Percentiles rank a stretch among this genome's conserved stretches.
phyloP scores from a whole-genome alignment of 345 rosid species.

The Acer negundo region DNA sequence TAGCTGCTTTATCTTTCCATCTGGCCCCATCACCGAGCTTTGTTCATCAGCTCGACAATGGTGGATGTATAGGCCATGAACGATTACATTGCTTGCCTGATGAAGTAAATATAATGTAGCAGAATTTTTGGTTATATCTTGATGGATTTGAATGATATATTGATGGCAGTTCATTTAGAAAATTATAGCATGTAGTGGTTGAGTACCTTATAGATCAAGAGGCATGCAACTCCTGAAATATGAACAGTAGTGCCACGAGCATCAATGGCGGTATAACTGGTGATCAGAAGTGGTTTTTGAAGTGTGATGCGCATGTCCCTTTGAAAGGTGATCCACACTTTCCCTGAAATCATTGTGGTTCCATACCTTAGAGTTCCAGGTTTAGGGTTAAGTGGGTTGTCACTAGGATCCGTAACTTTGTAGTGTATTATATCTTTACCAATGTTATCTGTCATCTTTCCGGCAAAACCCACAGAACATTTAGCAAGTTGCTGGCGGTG shows the following conservation, averaged over 20 bases:
- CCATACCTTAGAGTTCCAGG: slow-evolving; percentile 71
- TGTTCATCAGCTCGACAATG: slow-evolving; percentile 57
- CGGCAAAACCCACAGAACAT: slow-evolving; percentile 67
- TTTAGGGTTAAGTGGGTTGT: slow-evolving; percentile 64
- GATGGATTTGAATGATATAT: background rate
- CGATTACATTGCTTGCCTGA: slow-evolving; percentile 62
- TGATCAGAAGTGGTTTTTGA: slow-evolving; percentile 57
- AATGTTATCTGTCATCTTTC: slow-evolving; percentile 63
- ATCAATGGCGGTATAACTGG: slow-evolving; percentile 76
- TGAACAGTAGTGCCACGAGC: slow-evolving; percentile 64
- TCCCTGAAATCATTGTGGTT: slow-evolving; percentile 53
- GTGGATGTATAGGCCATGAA: slow-evolving; percentile 74
- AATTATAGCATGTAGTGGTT: background rate
- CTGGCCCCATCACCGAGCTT: slow-evolving; percentile 64
- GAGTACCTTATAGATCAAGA: slow-evolving; percentile 50
- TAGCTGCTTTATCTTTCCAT: slow-evolving; percentile 36
- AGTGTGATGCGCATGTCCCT: slow-evolving; percentile 62
- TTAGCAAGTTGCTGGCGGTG: slow-evolving; percentile 50
- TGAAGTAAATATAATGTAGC: background rate
- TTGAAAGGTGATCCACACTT: slow-evolving; percentile 73
- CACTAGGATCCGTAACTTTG: slow-evolving; percentile 64
- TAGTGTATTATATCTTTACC: slow-evolving; percentile 52
- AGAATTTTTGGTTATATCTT: slow-evolving; percentile 29
- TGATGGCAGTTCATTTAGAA: background rate
- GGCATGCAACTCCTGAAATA: slow-evolving; percentile 59